Base-by-base conservation (phyloP, 768 basidiomycete species). In the Lactarius vividus region DNA sequence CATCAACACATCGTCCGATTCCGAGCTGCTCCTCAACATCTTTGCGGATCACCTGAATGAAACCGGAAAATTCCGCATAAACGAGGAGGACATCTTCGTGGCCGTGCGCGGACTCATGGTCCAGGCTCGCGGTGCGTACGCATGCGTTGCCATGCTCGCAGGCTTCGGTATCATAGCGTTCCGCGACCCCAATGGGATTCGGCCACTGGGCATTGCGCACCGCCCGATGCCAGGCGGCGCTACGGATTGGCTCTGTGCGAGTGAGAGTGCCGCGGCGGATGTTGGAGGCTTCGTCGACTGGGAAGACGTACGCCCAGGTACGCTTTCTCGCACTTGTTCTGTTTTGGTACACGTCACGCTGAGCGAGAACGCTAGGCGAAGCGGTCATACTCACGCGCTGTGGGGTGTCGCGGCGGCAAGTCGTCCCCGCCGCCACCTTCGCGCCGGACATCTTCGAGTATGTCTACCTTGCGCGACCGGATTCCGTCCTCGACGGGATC, bases 361-460 rank as follows among this genome's bases (percentile, higher is more conserved):
- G 46, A 49, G n/a, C 10, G 46, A 49, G n/a, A 4, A 37, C 16
- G 55, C 0, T 61, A 94, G 95, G 97, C 37, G 96, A 99, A 78
- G 96, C 96, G 18, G 80, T 98, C 49, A 98, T 99, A 74, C 92
- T 97, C 74, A 99, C 97, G 8, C 89, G 93, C 58, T 82, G 79
- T 59, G 82, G 83, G 37, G 84, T 98, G 61, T 85, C 87, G 8
- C 83, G 92, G 57, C 86, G 93, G 26, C 85, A 90, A 72, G 88
- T 94, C 58, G 84, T 83, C 11, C 79, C 86, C 20, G 80, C 86
- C 8, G 84, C 86, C 8, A 85, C 84, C 1, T 97, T 98, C 74
- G 92, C 96, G 1, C 97, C 97, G 26, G 97, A 98, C 78, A 97
- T 99, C 72, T 99, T 98, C 74, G 97, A 99, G 83, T 97, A 86